phyloP scores from a whole-genome alignment of 495 filamentous ascomycete species.

The Penicillium fimorum region DNA sequence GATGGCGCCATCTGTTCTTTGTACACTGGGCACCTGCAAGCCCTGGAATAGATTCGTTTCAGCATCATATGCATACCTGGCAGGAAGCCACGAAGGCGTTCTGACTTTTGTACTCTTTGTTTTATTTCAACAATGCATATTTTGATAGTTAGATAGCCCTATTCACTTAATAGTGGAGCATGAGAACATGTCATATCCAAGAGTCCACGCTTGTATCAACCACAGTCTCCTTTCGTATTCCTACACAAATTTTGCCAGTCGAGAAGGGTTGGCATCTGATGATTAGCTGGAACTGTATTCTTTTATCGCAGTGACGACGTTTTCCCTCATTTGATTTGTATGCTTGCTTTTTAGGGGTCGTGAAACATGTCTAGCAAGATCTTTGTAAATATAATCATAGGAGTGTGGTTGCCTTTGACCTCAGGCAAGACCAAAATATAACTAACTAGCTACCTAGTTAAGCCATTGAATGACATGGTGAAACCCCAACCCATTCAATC shows the following conservation, averaged over 20 bases:
- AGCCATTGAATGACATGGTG: neutral
- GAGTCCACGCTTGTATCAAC: neutral
- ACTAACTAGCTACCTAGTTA: no score
- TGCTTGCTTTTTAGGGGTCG: neutral
- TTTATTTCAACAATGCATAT: neutral
- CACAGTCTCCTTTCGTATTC: neutral
- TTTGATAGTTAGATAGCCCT: neutral
- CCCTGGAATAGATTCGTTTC: neutral
- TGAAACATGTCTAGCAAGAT: neutral
- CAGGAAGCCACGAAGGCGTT: conserved; percentile 11
- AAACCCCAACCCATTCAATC: neutral
- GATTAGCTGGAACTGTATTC: neutral
- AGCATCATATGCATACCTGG: conserved; percentile 4
- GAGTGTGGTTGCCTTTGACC: neutral
- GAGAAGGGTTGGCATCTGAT: neutral
- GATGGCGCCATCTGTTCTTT: neutral
- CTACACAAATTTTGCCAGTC: neutral
- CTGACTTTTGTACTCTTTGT: neutral
- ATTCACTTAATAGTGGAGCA: neutral
- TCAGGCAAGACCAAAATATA: neutral
- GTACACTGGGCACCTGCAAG: neutral
- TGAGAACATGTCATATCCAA: neutral
- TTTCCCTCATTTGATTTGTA: neutral
- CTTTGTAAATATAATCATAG: no score
- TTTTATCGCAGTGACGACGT: neutral